These are phyloP conservation scores for Penicillium frequentans DNA, from an alignment of 2,329 filamentous ascomycete genomes.

Conservation along the genomic window DNA sequence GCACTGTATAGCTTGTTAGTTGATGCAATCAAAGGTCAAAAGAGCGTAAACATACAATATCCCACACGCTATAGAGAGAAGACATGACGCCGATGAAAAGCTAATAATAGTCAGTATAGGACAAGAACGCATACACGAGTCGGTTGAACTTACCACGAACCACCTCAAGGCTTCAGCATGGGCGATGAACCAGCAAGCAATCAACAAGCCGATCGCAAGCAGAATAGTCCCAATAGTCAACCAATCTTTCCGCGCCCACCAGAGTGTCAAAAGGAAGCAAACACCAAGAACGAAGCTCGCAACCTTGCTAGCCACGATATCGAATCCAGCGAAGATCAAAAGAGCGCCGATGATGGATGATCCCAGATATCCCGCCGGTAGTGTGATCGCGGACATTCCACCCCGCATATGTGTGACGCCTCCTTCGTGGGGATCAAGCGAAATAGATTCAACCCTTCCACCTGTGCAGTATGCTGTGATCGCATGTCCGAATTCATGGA, in stretches of 20 bases:
- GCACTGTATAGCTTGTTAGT: conserved; percentile 49
- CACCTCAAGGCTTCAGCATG: conserved; percentile 73
- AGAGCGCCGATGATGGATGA: conserved; percentile 75
- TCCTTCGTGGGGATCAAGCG: conserved; percentile 72
- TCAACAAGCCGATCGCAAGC: conserved; percentile 66
- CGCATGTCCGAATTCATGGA: conserved; percentile 77
- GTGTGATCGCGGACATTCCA: conserved; percentile 67
- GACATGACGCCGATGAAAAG: conserved; percentile 84
- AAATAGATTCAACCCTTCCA: conserved; percentile 71
- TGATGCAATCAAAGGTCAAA: conserved; percentile 3
- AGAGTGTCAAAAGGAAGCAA: conserved; percentile 75
- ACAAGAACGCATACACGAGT: background rate
- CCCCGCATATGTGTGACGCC: conserved; percentile 77
- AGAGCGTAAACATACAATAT: conserved; percentile 58
- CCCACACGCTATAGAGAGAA: conserved; percentile 77
- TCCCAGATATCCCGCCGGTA: conserved; percentile 77
- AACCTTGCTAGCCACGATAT: conserved; percentile 79
- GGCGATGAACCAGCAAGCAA: conserved; percentile 77
- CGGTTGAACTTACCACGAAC: conserved; percentile 57
- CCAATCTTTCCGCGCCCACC: conserved; percentile 80
- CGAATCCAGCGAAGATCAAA: conserved; percentile 76
- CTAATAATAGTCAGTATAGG: conserved; percentile 29
- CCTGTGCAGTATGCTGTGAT: conserved; percentile 71
- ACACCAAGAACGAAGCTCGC: conserved; percentile 71
- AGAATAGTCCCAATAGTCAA: conserved; percentile 71